Evolutionary conservation across 345 rosid species (phyloP), one percentile per base, ranked within the genome.

Genomic region (Brassica juncea): DNA sequence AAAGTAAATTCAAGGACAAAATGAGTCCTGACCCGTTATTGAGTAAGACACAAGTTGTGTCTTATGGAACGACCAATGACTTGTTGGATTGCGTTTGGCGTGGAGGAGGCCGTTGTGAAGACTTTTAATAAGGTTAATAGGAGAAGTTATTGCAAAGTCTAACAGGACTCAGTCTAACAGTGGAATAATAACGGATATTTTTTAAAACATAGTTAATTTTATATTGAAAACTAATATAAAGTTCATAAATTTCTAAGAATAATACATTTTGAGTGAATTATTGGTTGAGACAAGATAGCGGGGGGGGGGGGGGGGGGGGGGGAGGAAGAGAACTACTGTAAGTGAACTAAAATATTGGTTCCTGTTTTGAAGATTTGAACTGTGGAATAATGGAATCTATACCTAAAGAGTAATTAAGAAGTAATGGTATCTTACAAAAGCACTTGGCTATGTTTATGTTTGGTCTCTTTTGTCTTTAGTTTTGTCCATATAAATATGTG

Each of bases 341-440:
- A n/a, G 58, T n/a, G 58, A 52, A 52, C 57, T 52, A 52, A 15
- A n/a, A 47, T n/a, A 15, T 54, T 54, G 59, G 59, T 2, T 54
- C 25, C 23, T 16, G 25, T 54, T 54, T 54, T 54, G 23, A 54
- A 54, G 25, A 54, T 54, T 54, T 54, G 59, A 69, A 75, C 19
- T 16, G 47, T 66, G 54, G 68, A 78, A 78, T 66, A 54, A 66
- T 59, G 73, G 82, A 79, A 79, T 79, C 61, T 58, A 42, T 66
- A 21, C 82, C 73, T 66, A 72, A 19, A 72, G 77, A 72, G 27
- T 78, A 23, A 23, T 23, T 23, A 42, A 42, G 68, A 72, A 72
- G 39, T 55, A 54, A 55, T 78, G 72, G 8, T 66, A 71, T 65
- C 25, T 71, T 64, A 71, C 47, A 71, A 71, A 78, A 78, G 68